phyloP scores from a whole-genome alignment of 73 alveolate species.

The Paramecium octaurelia region DNA sequence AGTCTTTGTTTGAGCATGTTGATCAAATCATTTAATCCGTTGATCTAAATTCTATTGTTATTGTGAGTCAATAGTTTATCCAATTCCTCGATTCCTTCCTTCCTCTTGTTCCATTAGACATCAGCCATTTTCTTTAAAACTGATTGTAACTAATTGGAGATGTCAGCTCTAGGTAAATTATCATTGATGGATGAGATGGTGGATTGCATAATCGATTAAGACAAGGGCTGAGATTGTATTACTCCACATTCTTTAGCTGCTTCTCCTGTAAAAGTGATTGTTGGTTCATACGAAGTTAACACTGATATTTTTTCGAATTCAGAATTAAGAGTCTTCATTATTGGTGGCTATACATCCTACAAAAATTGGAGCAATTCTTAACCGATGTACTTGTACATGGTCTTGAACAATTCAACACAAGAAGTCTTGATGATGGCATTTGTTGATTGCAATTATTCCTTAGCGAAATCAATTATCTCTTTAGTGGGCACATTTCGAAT shows the following conservation, averaged over 20 bases:
- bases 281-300: neutral
- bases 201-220: neutral
- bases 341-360: constrained; percentile 7
- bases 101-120: constrained; percentile 59
- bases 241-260: constrained; percentile 47
- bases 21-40: constrained; percentile 49
- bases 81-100: constrained; percentile 60
- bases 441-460: constrained; percentile 36
- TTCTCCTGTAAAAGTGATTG: constrained; percentile 44
- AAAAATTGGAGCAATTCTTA: constrained; percentile 11
- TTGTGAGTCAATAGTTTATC: constrained; percentile 25
- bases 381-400: constrained; percentile 43
- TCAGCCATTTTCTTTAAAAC: constrained; percentile 44
- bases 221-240: neutral
- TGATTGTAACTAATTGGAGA: neutral
- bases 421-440: constrained; percentile 33
- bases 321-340: constrained; percentile 25
- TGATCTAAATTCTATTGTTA: constrained; percentile 25
- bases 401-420: constrained; percentile 33
- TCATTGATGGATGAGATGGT: neutral
- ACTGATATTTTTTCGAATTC: constrained; percentile 54
- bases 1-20: constrained; percentile 9
- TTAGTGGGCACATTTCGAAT: neutral
- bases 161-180: constrained; percentile 57
- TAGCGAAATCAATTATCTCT: constrained; percentile 50